Percentiles rank a stretch among this genome's conserved stretches.
Evolutionary conservation across 768 basidiomycete genomes (phyloP).

Genomic region (Trametes coccinea): DNA sequence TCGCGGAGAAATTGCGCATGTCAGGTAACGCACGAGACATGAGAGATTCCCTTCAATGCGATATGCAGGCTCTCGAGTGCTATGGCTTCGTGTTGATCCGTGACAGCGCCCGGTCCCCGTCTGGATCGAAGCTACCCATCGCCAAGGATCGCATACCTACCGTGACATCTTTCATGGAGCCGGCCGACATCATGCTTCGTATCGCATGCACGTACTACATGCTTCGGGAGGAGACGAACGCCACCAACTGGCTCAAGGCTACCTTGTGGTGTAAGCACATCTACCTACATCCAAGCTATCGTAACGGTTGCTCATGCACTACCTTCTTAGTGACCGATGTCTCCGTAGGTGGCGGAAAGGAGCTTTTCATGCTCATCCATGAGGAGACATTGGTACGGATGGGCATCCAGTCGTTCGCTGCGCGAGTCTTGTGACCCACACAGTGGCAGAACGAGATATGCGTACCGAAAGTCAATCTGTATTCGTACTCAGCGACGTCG

Average conservation of each 20-base stretch:
- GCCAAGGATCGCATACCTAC: constrained; percentile 10
- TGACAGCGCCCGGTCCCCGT: not conserved
- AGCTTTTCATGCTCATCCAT: constrained; percentile 15
- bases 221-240: constrained; percentile 8
- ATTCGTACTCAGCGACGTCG: constrained; percentile 14
- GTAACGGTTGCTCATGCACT: not conserved
- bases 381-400: constrained; percentile 10
- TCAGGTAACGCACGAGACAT: not conserved
- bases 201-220: constrained; percentile 9
- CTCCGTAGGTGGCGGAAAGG: constrained; percentile 16
- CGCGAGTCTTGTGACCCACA: constrained; percentile 3
- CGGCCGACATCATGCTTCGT: constrained; percentile 15
- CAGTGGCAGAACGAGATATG: not conserved
- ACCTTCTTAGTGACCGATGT: constrained; percentile 7
- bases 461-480: not conserved
- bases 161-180: constrained; percentile 13
- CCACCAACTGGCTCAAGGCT: constrained; percentile 14
- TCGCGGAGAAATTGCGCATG: constrained; percentile 18
- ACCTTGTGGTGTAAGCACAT: constrained; percentile 14
- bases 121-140: constrained; percentile 6
- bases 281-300: not conserved
- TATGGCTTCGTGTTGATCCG: constrained; percentile 4
- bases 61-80: constrained; percentile 11
- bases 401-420: constrained; percentile 8
- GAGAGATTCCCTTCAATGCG: constrained; percentile 9